These are phyloP conservation scores for Boletus tylopilopsis DNA, from an alignment of 768 basidiomycete species.

Conservation along the genomic window DNA sequence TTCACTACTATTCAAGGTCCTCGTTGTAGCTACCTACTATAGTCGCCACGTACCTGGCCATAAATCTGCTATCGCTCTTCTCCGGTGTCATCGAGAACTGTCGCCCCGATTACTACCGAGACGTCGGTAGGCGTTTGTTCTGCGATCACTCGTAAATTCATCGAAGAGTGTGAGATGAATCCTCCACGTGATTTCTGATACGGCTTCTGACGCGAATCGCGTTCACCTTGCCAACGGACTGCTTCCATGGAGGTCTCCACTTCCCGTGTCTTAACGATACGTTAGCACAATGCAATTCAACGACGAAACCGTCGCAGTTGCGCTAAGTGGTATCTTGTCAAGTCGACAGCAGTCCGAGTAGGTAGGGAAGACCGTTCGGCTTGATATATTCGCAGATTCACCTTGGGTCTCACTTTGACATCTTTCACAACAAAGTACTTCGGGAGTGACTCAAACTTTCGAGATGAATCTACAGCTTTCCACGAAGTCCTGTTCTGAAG, in stretches of 20 bases:
- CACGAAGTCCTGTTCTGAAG: constrained; percentile 54
- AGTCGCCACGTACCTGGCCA: constrained; percentile 1
- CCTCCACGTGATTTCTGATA: constrained; percentile 1
- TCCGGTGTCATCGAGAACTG: not conserved
- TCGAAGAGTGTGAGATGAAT: constrained; percentile 3
- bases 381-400: constrained; percentile 1
- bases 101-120: not conserved
- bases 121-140: not conserved
- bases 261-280: too few species aligned
- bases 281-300: not conserved
- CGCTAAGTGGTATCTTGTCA: not conserved
- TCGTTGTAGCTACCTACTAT: constrained; percentile 18
- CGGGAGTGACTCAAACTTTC: not conserved
- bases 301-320: not conserved
- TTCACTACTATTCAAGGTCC: constrained; percentile 1
- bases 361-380: constrained; percentile 1
- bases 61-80: not conserved
- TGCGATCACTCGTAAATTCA: not conserved
- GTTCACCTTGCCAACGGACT: not conserved
- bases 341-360: constrained; percentile 1
- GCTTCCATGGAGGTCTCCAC: too few species aligned
- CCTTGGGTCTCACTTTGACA: too few species aligned
- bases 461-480: constrained; percentile 37
- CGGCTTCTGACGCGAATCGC: constrained; percentile 5
- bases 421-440: too few species aligned